These are phyloP conservation scores for Westerdykella ornata DNA, from an alignment of 2,329 filamentous ascomycete species.

Conservation along the genomic window DNA sequence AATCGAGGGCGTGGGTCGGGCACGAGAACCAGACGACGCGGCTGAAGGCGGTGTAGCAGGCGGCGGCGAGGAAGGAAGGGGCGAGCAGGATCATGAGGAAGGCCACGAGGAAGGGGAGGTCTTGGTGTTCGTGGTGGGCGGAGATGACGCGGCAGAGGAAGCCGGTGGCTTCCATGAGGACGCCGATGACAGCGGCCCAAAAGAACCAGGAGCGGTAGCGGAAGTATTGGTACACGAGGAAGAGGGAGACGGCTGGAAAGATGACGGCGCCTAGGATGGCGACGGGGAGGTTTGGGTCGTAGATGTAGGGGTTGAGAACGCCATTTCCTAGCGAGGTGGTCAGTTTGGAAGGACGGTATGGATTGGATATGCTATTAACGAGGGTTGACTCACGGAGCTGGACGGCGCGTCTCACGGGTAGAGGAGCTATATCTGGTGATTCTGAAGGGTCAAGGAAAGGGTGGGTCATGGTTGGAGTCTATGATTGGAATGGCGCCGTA, in stretches of 20 bases:
- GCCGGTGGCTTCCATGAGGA: constrained; percentile 45
- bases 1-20: constrained; percentile 35
- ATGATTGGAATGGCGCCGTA: no score
- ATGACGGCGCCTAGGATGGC: constrained; percentile 40
- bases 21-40: constrained; percentile 41
- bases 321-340: constrained; percentile 8
- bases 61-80: constrained; percentile 46
- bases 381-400: background rate
- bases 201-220: constrained; percentile 35
- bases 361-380: no score
- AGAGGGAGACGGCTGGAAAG: constrained; percentile 34
- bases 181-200: constrained; percentile 29
- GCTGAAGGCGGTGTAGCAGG: constrained; percentile 46
- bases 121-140: constrained; percentile 25
- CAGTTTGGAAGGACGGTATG: background rate
- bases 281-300: constrained; percentile 42
- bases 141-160: constrained; percentile 48
- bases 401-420: background rate
- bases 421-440: background rate
- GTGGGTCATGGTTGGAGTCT: no score
- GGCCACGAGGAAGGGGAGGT: constrained; percentile 37
- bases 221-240: constrained; percentile 30
- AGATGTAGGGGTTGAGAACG: constrained; percentile 42
- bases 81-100: constrained; percentile 45
- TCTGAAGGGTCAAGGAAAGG: background rate